These are phyloP conservation scores for Phytophthora citrophthora DNA, from an alignment of 352 stramenopile genomes.

Conservation along the genomic window DNA sequence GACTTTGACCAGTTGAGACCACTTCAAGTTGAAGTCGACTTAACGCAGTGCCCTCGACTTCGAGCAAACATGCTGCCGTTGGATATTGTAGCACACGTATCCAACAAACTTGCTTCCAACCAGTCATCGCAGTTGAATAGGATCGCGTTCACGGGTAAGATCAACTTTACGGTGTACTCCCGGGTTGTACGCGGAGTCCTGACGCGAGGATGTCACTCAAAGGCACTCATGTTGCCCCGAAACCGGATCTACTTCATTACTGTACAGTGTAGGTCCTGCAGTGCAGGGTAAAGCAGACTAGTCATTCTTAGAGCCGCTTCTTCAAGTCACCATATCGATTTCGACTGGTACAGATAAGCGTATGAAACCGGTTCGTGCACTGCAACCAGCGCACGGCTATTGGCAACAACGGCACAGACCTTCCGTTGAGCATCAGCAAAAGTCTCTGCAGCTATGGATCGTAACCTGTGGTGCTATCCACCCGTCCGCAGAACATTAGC, in stretches of 20 bases:
- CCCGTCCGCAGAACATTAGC: background rate
- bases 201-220: constrained; percentile 1
- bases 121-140: too few relatives aligned
- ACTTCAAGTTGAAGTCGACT: too few relatives aligned
- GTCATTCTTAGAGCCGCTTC: background rate
- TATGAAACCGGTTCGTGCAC: too few relatives aligned
- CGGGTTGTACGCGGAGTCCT: background rate
- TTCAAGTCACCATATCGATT: background rate
- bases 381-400: too few relatives aligned
- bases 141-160: background rate
- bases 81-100: too few relatives aligned
- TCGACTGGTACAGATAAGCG: background rate
- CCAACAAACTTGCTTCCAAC: background rate
- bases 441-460: background rate
- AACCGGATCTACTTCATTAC: background rate
- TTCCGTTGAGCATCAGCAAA: background rate
- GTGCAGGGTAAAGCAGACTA: too few relatives aligned
- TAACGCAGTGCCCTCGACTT: too few relatives aligned
- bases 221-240: background rate
- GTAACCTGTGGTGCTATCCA: background rate
- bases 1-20: too few relatives aligned
- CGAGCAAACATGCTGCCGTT: too few relatives aligned
- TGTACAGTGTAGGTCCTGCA: too few relatives aligned
- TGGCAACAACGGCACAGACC: background rate
- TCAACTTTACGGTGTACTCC: background rate